Percentiles rank a stretch among this genome's conserved stretches.
phyloP scores from a whole-genome alignment of 2,329 filamentous ascomycete genomes.

The Cephalotrichum gorgonifer region DNA sequence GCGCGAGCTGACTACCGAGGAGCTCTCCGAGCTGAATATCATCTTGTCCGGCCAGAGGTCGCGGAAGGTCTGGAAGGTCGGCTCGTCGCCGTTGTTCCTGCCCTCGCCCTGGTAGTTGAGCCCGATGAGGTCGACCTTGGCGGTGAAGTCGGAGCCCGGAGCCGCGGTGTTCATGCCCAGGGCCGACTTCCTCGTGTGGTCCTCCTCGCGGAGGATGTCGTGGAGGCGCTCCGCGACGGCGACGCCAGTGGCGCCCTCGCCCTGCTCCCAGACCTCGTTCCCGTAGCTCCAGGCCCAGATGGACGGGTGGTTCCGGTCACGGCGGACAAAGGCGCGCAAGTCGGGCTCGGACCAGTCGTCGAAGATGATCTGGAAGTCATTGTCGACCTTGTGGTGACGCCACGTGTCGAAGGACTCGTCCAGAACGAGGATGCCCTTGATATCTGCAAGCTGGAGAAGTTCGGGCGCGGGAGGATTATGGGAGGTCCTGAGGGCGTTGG shows the following conservation, averaged over 20 bases:
- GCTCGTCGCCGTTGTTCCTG: conserved; percentile 17
- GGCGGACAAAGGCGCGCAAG: conserved; percentile 36
- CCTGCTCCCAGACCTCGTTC: conserved; percentile 42
- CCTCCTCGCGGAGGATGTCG: conserved; percentile 33
- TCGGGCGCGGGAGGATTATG: conserved; percentile 44
- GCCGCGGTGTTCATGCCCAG: conserved; percentile 34
- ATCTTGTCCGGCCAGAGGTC: conserved; percentile 34
- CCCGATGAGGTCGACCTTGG: conserved; percentile 32
- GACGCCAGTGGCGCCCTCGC: conserved; percentile 16
- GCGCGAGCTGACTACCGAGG: conserved; percentile 35
- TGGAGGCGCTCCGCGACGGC: conserved; percentile 23
- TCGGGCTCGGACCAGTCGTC: conserved; percentile 43
- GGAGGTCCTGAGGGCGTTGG: conserved; percentile 38
- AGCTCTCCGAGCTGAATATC: conserved; percentile 29
- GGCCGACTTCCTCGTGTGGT: conserved; percentile 32
- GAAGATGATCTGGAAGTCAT: conserved; percentile 43
- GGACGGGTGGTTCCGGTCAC: conserved; percentile 45
- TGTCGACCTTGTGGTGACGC: conserved; percentile 28
- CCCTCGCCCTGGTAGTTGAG: conserved; percentile 48
- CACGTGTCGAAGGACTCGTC: conserved; percentile 45
- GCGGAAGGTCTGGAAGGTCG: conserved; percentile 31
- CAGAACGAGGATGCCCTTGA: conserved; percentile 37
- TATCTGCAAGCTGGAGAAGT: conserved; percentile 37
- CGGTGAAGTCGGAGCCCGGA: conserved; percentile 25
- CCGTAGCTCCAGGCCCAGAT: conserved; percentile 41